These are phyloP conservation scores for Chenopodium berlandieri DNA, from an alignment of 148 eudicot genomes.

Conservation along the genomic window DNA sequence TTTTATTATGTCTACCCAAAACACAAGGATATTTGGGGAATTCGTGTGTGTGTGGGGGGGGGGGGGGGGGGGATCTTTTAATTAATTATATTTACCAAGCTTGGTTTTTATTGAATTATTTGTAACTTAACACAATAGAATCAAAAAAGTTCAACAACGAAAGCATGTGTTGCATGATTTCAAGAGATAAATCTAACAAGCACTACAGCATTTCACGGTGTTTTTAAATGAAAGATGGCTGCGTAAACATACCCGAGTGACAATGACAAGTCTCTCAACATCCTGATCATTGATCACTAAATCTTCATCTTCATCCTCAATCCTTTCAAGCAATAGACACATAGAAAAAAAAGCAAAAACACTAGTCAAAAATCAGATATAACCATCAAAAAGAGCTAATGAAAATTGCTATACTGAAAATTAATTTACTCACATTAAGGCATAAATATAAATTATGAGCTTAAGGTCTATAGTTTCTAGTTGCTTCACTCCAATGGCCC, in stretches of 20 bases:
- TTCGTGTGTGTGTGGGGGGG: too few relatives aligned
- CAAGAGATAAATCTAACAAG: background rate
- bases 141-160: too few relatives aligned
- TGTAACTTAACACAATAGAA: background rate
- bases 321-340: slow-evolving; percentile 39
- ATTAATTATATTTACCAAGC: background rate
- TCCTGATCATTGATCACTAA: slow-evolving; percentile 55
- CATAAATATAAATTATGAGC: background rate
- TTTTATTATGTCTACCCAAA: too few relatives aligned
- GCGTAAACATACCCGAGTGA: slow-evolving; percentile 69
- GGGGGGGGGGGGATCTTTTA: background rate
- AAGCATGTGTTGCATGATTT: background rate
- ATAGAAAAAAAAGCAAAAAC: slow-evolving; percentile 4
- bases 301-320: slow-evolving; percentile 83
- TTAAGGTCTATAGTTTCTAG: background rate
- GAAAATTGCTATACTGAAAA: background rate
- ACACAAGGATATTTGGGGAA: too few relatives aligned
- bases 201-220: background rate
- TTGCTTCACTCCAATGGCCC: too few relatives aligned
- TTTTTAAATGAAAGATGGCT: slow-evolving; percentile 3
- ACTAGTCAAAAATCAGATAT: slow-evolving; percentile 13
- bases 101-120: background rate
- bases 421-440: background rate
- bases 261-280: slow-evolving; percentile 89
- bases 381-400: slow-evolving; percentile 4